These are phyloP conservation scores for Euphorbia schlechtendalii DNA, from an alignment of 441 rosid genomes.

Conservation along the genomic window DNA sequence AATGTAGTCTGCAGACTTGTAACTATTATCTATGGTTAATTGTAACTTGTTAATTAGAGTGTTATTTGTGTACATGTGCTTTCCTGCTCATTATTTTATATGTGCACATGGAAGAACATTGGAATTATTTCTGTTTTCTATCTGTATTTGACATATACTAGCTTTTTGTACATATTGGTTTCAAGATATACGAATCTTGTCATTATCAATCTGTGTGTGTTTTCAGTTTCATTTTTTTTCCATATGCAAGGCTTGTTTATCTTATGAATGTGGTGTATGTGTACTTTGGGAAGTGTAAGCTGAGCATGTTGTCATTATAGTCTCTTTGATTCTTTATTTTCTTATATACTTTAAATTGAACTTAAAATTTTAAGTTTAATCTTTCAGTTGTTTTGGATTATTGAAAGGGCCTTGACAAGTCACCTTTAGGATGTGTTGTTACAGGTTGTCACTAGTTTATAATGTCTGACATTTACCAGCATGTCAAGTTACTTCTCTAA, in stretches of 20 bases:
- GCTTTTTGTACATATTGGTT: background rate
- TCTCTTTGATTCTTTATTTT: background rate
- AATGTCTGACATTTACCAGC: background rate
- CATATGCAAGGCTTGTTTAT: background rate
- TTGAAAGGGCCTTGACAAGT: background rate
- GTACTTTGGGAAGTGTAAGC: background rate
- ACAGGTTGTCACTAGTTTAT: background rate
- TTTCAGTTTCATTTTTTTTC: background rate
- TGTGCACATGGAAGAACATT: background rate
- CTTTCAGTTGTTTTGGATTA: conserved; percentile 2
- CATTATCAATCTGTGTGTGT: background rate
- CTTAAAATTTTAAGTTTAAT: background rate
- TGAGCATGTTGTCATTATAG: background rate
- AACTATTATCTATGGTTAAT: background rate
- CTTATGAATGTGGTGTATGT: background rate
- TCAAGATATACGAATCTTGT: background rate
- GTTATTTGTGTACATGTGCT: background rate
- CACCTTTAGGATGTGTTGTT: background rate
- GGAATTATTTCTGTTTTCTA: background rate
- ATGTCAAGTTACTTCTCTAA: background rate
- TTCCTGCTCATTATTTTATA: background rate
- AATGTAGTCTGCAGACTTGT: conserved; percentile 8
- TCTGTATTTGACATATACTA: background rate
- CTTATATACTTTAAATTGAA: background rate
- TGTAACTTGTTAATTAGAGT: background rate